phyloP scores from a whole-genome alignment of 73 alveolate species.

The Stentor roeselii region DNA sequence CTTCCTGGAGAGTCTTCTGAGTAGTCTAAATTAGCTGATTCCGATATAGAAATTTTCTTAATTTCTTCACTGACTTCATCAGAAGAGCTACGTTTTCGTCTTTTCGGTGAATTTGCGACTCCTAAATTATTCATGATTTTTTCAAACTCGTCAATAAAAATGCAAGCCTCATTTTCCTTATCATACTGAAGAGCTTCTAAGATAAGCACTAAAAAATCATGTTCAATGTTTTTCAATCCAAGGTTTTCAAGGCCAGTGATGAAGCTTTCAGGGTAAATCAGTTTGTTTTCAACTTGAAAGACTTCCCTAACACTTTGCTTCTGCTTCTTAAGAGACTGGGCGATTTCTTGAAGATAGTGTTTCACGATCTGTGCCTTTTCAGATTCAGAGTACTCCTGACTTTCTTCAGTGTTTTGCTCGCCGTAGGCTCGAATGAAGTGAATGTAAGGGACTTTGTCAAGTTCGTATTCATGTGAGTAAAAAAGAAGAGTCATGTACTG shows the following conservation, averaged over 20 bases:
- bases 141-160: constrained; percentile 13
- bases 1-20: constrained; percentile 22
- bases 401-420: constrained; percentile 1
- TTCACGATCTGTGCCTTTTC: constrained; percentile 16
- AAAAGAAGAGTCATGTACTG: constrained; percentile 24
- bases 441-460: constrained; percentile 4
- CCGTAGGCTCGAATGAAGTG: constrained; percentile 30
- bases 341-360: neutral
- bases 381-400: neutral
- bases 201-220: neutral
- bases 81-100: neutral
- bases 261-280: neutral
- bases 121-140: neutral
- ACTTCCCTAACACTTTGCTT: constrained; percentile 11
- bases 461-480: constrained; percentile 1
- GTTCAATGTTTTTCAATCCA: neutral
- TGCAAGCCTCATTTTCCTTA: constrained; percentile 9
- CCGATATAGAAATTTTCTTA: neutral
- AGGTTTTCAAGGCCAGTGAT: neutral
- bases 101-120: neutral
- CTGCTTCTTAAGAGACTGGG: neutral
- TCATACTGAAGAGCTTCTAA: constrained; percentile 21
- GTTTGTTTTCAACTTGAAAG: neutral
- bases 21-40: constrained; percentile 5
- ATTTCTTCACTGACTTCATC: neutral